Percentiles rank a stretch among this genome's conserved stretches.
These are phyloP conservation scores for Lentinula guzmanii DNA, from an alignment of 768 basidiomycete species.

Conservation along the genomic window DNA sequence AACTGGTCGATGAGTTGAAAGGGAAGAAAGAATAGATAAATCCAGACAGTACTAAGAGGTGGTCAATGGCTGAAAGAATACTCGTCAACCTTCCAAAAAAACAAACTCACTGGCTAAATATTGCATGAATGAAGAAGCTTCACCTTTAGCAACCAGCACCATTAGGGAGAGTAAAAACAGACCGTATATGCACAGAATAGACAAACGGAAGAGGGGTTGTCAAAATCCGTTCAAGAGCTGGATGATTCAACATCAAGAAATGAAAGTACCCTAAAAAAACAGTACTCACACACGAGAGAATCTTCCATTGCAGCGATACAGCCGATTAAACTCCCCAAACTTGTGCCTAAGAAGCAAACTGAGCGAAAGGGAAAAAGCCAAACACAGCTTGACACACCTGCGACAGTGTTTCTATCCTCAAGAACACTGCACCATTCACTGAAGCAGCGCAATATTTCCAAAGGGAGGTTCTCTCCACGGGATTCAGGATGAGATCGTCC, in stretches of 20 bases:
- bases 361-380: background rate
- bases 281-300: slow-evolving; percentile 36
- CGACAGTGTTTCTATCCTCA: slow-evolving; percentile 51
- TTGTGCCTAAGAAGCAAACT: slow-evolving; percentile 28
- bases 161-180: background rate
- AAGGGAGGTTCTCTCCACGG: slow-evolving; percentile 49
- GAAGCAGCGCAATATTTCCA: slow-evolving; percentile 48
- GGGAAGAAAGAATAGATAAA: slow-evolving; percentile 72
- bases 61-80: background rate
- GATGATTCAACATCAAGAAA: background rate
- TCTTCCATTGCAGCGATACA: slow-evolving; percentile 48
- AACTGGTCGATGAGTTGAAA: slow-evolving; percentile 67
- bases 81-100: no score
- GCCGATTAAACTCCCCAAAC: slow-evolving; percentile 44
- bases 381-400: slow-evolving; percentile 29
- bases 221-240: slow-evolving; percentile 53
- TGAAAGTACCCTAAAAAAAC: background rate
- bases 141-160: background rate
- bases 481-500: slow-evolving; percentile 6
- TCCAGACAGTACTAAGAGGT: slow-evolving; percentile 51
- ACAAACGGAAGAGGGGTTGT: slow-evolving; percentile 64
- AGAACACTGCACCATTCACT: slow-evolving; percentile 55
- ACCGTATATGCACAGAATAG: slow-evolving; percentile 53
- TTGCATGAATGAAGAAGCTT: no score
- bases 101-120: slow-evolving; percentile 11